These are phyloP conservation scores for Capsicum baccatum DNA, from an alignment of 257 asterid species.

Conservation along the genomic window DNA sequence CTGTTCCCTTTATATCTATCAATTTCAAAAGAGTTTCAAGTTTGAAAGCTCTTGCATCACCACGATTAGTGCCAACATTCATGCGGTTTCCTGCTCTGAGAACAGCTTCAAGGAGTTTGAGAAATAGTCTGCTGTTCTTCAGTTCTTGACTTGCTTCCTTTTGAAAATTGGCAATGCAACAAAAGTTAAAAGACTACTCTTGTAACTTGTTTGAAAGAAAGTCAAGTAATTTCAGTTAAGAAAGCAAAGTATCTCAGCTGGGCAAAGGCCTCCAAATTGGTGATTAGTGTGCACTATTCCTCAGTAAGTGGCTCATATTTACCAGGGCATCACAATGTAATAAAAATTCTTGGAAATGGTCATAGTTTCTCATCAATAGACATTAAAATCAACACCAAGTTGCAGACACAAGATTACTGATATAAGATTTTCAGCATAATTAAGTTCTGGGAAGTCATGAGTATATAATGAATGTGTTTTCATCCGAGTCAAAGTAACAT, in stretches of 20 bases:
- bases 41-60: slow-evolving; percentile 71
- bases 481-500: not conserved
- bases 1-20: slow-evolving; percentile 67
- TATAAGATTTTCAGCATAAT: not conserved
- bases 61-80: slow-evolving; percentile 79
- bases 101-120: slow-evolving; percentile 83
- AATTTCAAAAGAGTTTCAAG: slow-evolving; percentile 73
- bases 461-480: not conserved
- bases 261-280: not conserved
- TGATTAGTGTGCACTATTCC: not conserved
- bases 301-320: not conserved
- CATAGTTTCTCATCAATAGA: not conserved
- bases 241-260: not conserved
- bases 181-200: not conserved
- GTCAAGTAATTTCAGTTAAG: not conserved
- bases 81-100: slow-evolving; percentile 78
- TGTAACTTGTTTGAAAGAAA: not conserved
- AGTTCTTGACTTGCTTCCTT: slow-evolving; percentile 71
- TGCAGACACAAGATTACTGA: not conserved
- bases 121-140: slow-evolving; percentile 63
- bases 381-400: not conserved
- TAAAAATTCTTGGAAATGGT: not conserved
- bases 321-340: not conserved
- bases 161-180: not conserved
- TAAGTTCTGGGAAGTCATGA: not conserved